Conservation (phyloP, 306 rosid genomes). For the Coriaria nepalensis region DNA sequence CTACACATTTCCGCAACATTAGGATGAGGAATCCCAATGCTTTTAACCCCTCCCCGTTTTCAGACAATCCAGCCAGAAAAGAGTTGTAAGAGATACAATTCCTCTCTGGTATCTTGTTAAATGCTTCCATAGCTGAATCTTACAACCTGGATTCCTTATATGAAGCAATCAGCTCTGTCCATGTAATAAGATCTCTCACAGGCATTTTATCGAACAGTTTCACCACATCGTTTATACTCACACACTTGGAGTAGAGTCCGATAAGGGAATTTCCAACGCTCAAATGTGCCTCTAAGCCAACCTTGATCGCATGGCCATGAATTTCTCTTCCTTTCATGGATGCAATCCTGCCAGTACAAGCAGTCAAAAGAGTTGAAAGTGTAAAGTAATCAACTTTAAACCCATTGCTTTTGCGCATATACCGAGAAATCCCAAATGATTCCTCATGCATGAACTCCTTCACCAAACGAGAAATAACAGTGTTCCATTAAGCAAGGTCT, state of each 20-base stretch:
- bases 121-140: slow-evolving; percentile 41
- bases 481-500: slow-evolving; percentile 67
- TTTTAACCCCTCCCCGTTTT: slow-evolving; percentile 41
- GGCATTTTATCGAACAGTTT: slow-evolving; percentile 48
- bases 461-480: slow-evolving; percentile 36
- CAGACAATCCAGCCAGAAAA: slow-evolving; percentile 61
- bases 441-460: slow-evolving; percentile 26
- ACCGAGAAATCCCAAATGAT: slow-evolving; percentile 37
- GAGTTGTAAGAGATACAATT: slow-evolving; percentile 46
- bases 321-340: slow-evolving; percentile 39
- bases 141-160: slow-evolving; percentile 55
- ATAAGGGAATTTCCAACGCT: slow-evolving; percentile 65
- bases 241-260: slow-evolving; percentile 42
- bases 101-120: slow-evolving; percentile 55
- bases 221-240: slow-evolving; percentile 29
- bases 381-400: slow-evolving; percentile 41
- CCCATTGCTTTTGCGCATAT: slow-evolving; percentile 25
- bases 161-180: slow-evolving; percentile 52
- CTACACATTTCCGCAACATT: slow-evolving; percentile 42
- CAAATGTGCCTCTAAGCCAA: slow-evolving; percentile 46
- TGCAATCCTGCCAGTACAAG: slow-evolving; percentile 29
- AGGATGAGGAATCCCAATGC: slow-evolving; percentile 38
- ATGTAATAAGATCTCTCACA: slow-evolving; percentile 51
- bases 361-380: slow-evolving; percentile 47
- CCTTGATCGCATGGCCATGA: slow-evolving; percentile 54